Evolutionary conservation across 2,329 filamentous ascomycete species (phyloP).

Genomic region (Verruconis gallopava): DNA sequence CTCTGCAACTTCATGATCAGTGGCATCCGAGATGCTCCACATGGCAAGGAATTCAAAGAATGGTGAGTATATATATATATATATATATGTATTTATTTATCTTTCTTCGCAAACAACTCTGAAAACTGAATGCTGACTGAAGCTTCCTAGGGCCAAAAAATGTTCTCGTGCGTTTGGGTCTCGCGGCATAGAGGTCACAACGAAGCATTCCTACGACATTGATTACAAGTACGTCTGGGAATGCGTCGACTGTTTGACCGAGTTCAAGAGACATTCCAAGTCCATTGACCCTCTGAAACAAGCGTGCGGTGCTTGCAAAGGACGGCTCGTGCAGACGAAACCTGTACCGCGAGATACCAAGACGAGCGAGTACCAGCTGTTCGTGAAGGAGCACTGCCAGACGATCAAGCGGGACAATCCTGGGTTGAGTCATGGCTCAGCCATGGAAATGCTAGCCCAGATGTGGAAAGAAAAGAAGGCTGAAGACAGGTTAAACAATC

Average conservation of each 20-base stretch:
- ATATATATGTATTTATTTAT: neutral
- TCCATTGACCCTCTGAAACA: constrained; percentile 63
- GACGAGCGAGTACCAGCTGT: constrained; percentile 39
- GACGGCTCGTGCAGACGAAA: constrained; percentile 59
- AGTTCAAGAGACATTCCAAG: constrained; percentile 75
- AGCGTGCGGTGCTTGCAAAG: constrained; percentile 65
- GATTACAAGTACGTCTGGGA: constrained; percentile 87
- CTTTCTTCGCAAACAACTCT: too few species aligned
- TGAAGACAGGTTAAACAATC: too few species aligned
- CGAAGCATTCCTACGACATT: constrained; percentile 80
- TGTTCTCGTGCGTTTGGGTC: constrained; percentile 44
- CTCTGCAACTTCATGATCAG: constrained; percentile 83
- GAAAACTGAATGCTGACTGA: too few species aligned
- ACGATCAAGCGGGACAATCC: constrained; percentile 44
- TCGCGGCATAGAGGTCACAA: constrained; percentile 64
- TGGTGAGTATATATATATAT: too few species aligned
- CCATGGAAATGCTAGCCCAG: constrained; percentile 55
- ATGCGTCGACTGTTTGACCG: constrained; percentile 53
- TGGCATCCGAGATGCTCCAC: constrained; percentile 60
- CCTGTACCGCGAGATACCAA: constrained; percentile 48
- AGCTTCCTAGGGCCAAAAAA: constrained; percentile 38
- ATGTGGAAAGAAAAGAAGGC: constrained; percentile 45
- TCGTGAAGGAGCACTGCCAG: constrained; percentile 56
- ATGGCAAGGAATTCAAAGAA: constrained; percentile 70
- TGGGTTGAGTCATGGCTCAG: constrained; percentile 47